phyloP scores from a whole-genome alignment of 148 eudicot genomes.

The Chenopodium quinoa region DNA sequence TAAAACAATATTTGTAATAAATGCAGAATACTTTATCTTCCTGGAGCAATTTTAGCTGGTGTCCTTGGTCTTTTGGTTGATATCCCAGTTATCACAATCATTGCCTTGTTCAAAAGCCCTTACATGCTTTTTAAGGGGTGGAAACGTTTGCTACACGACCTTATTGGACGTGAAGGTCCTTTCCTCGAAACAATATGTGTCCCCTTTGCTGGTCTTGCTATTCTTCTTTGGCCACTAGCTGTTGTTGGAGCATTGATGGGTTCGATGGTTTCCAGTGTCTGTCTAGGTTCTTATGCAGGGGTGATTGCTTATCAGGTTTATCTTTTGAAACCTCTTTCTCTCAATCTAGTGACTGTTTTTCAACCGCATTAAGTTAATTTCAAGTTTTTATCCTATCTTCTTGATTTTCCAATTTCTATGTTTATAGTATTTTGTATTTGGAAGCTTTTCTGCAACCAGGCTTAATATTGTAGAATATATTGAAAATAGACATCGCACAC shows the following conservation, averaged over 20 bases:
- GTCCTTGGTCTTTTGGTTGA: conserved; percentile 61
- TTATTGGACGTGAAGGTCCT: conserved; percentile 95
- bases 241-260: conserved; percentile 82
- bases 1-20: background rate
- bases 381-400: background rate
- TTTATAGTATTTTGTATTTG: background rate
- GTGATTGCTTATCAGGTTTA: conserved; percentile 79
- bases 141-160: conserved; percentile 76
- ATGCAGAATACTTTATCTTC: conserved; percentile 68
- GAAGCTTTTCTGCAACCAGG: background rate
- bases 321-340: background rate
- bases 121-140: conserved; percentile 95
- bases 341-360: background rate
- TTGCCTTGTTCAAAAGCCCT: conserved; percentile 79
- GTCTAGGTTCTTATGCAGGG: conserved; percentile 80
- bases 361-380: background rate
- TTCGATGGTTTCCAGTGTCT: conserved; percentile 63
- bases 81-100: conserved; percentile 58
- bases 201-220: conserved; percentile 93
- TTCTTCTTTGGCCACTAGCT: conserved; percentile 91
- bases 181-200: conserved; percentile 95
- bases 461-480: background rate
- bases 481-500: background rate
- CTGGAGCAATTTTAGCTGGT: conserved; percentile 59
- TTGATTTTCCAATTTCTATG: background rate